Base-by-base conservation (phyloP, 495 filamentous ascomycete species). In the Glonium stellatum region DNA sequence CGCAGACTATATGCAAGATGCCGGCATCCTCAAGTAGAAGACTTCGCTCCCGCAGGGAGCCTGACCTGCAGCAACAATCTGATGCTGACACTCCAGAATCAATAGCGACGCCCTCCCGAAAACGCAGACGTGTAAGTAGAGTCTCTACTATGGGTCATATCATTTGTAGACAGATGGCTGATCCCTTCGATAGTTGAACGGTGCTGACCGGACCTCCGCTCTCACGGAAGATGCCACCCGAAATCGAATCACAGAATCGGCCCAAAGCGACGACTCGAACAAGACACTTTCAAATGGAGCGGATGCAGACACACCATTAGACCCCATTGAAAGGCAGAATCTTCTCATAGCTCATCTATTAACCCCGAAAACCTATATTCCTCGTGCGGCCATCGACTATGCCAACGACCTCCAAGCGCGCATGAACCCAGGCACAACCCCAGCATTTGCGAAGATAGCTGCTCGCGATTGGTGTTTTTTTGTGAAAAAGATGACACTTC, bases 381-480 rank as follows among this genome's bases (percentile, higher is more conserved):
- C 62, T 18, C 57, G 62, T 50, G 65, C 65, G 8, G 34, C 61
- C 19, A 27, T 65, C 57, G 62, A 68, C 62, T 65, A 62, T 53
- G 58, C 58, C 31, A 68, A 68, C 59, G 65, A 67, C 50, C 58
- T 67, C 37, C 65, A 67, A 34, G 48, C 49, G 19, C 57, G 58
- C 11, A 37, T 39, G 39, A 64, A 54, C 54, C 35, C 58, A 41
- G 61, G 60, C 48, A 63, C 49, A 55, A 63, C 86, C 35, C 54
- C 65, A 18, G 93, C 95, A 19, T 98, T 92, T 72, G 93, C 93
- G 15, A 96, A 96, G 74, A 87, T 98, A 61, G 85, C 90, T 39
- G 93, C 91, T 36, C 81, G 84, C 56, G 87, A 90, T 67, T 98
- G 93, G 93, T 96, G 92, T 10, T 98, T 89, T 73, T 97, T 91